phyloP scores from a whole-genome alignment of 371 early-diverging fungal species.

The Capniomyces stellatus region DNA sequence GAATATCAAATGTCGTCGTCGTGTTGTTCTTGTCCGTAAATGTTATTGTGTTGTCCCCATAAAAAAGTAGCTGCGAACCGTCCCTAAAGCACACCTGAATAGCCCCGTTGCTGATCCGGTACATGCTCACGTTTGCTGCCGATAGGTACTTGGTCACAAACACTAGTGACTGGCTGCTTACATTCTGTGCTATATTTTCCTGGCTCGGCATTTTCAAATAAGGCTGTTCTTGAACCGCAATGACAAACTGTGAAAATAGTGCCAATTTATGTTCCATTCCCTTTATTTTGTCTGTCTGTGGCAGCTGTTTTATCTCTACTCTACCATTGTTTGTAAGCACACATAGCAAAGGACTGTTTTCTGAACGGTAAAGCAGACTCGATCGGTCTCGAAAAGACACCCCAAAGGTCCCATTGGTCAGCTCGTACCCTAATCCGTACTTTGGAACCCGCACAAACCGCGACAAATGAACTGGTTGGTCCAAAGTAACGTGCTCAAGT shows the following conservation, averaged over 20 bases:
- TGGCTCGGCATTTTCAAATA: neutral
- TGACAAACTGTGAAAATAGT: slow-evolving; percentile 2
- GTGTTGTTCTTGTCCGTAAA: neutral
- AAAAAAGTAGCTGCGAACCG: slow-evolving; percentile 2
- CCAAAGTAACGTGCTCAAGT: neutral
- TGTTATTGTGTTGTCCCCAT: slow-evolving; percentile 2
- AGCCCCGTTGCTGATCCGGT: slow-evolving; percentile 3
- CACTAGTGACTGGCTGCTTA: neutral
- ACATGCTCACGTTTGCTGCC: slow-evolving; percentile 4
- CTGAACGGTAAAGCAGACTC: neutral
- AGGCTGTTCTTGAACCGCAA: slow-evolving; percentile 2
- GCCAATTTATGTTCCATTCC: slow-evolving; percentile 4
- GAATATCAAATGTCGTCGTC: slow-evolving; percentile 1
- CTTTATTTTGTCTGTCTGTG: slow-evolving; percentile 1
- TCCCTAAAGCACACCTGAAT: slow-evolving; percentile 5
- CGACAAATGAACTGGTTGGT: slow-evolving; percentile 1
- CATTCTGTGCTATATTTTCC: neutral
- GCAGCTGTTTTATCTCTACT: slow-evolving; percentile 3
- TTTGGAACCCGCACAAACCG: slow-evolving; percentile 5
- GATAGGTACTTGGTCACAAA: slow-evolving; percentile 5
- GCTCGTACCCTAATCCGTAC: slow-evolving; percentile 5
- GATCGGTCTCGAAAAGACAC: slow-evolving; percentile 5
- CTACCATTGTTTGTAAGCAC: neutral
- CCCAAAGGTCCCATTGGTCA: slow-evolving; percentile 4
- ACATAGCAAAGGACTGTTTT: neutral